Evolutionary conservation across 2,329 filamentous ascomycete species (phyloP), one percentile per base, ranked within the genome.

Genomic region (Cladosporium sp.): DNA sequence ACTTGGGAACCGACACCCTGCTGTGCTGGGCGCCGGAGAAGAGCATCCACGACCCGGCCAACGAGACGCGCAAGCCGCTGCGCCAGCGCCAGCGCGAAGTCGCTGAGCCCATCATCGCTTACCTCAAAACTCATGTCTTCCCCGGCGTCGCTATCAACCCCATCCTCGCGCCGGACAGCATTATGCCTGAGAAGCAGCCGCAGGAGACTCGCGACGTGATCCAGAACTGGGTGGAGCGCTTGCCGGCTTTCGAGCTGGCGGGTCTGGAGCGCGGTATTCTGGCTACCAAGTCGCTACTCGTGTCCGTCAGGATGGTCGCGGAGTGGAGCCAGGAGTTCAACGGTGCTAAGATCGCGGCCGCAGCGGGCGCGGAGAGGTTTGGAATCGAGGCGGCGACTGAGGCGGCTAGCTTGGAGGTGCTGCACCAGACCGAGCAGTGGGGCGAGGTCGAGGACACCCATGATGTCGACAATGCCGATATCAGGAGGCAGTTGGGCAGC

Each of bases 391-490:
- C 42, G 11, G 48, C 48, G 12, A 44, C 48, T 3, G 43, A 41
- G 42, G 42, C 43, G 84, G 88, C 0, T 76, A 79, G 61, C 85
- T 86, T 95, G 37, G 93, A 99, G 74, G 89, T 96, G 13, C 78
- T 82, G 56, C 96, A 89, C 85, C 93, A 99, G 78, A 95, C 85
- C 1, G 75, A 80, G 22, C 84, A 87, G 70, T 97, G 93, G 92
- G 93, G 93, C 7, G 91, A 96, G 75, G 93, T 99, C 1, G 93
- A 99, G 68, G 91, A 99, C 70, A 96, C 91, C 22, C 93, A 99
- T 71, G 93, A 99, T 74, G 93, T 99, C 1, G 87, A 95, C 62
- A 88, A 85, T 69, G 92, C 95, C 70, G 93, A 99, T 69, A 61
- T 97, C 58, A 80, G 83, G 65, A 80, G 92, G 62, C 93, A 97